phyloP scores from a whole-genome alignment of 2,329 filamentous ascomycete genomes.

The Xylariaceae sp. region DNA sequence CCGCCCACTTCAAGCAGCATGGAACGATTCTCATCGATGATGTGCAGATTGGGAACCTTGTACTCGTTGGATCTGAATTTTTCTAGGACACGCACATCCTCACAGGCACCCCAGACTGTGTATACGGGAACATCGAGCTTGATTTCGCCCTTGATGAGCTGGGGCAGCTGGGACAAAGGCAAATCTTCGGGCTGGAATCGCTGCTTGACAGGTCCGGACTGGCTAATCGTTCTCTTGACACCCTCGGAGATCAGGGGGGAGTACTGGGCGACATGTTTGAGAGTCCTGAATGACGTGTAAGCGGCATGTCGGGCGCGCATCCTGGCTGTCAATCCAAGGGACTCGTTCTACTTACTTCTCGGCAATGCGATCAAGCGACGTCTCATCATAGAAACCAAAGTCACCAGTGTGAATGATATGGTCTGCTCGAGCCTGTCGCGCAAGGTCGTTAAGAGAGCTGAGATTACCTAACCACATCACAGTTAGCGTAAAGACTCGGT shows the following conservation, averaged over 20 bases:
- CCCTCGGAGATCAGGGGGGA: constrained; percentile 85
- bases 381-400: constrained; percentile 98
- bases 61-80: constrained; percentile 97
- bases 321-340: neutral
- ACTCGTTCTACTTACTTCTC: constrained; percentile 68
- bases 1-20: constrained; percentile 91
- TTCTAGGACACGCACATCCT: constrained; percentile 94
- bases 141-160: constrained; percentile 80
- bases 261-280: constrained; percentile 98
- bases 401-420: constrained; percentile 99
- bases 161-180: constrained; percentile 85
- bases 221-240: constrained; percentile 61
- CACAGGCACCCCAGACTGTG: constrained; percentile 97
- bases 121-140: constrained; percentile 96
- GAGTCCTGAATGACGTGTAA: constrained; percentile 55
- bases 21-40: constrained; percentile 96
- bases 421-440: constrained; percentile 88
- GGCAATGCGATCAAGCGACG: constrained; percentile 90
- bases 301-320: neutral
- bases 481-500: constrained; percentile 16
- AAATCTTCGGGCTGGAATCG: constrained; percentile 77
- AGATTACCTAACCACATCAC: constrained; percentile 66
- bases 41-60: constrained; percentile 94
- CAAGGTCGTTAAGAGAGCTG: constrained; percentile 90
- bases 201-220: constrained; percentile 73